phyloP scores from a whole-genome alignment of 306 rosid genomes.

The Cicer bijugum region DNA sequence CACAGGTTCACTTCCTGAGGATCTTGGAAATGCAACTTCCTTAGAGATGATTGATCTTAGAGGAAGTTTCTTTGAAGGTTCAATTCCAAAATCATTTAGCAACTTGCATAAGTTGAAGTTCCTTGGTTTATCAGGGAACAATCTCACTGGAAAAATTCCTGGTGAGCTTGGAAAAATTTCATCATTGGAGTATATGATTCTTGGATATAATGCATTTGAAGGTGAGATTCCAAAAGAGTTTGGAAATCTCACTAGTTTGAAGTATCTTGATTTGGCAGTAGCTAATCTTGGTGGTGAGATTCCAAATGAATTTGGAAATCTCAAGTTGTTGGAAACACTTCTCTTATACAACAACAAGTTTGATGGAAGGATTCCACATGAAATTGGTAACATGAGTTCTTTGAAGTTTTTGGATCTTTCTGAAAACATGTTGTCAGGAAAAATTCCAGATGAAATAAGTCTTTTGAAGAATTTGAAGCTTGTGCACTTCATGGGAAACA shows the following conservation, averaged over 20 bases:
- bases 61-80: slow-evolving; percentile 82
- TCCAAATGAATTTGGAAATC: slow-evolving; percentile 72
- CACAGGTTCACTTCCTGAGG: slow-evolving; percentile 69
- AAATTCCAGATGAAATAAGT: slow-evolving; percentile 71
- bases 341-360: slow-evolving; percentile 76
- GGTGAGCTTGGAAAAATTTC: slow-evolving; percentile 73
- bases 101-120: slow-evolving; percentile 78
- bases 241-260: slow-evolving; percentile 78
- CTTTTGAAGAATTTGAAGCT: slow-evolving; percentile 76
- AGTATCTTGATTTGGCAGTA: slow-evolving; percentile 87
- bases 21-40: slow-evolving; percentile 73
- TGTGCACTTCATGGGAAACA: slow-evolving; percentile 79
- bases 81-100: slow-evolving; percentile 65
- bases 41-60: slow-evolving; percentile 83
- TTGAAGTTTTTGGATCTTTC: slow-evolving; percentile 78
- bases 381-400: slow-evolving; percentile 60
- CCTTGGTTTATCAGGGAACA: slow-evolving; percentile 94
- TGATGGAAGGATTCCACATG: slow-evolving; percentile 68
- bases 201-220: slow-evolving; percentile 82
- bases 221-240: slow-evolving; percentile 81
- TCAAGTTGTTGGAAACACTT: slow-evolving; percentile 65
- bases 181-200: slow-evolving; percentile 72
- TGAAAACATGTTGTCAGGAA: slow-evolving; percentile 72
- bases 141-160: slow-evolving; percentile 78
- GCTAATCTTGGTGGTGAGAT: slow-evolving; percentile 82